Percentiles rank a stretch among this genome's conserved stretches.
Evolutionary conservation across 2,329 filamentous ascomycete species (phyloP).

Genomic region (Epichloe coenophiala): DNA sequence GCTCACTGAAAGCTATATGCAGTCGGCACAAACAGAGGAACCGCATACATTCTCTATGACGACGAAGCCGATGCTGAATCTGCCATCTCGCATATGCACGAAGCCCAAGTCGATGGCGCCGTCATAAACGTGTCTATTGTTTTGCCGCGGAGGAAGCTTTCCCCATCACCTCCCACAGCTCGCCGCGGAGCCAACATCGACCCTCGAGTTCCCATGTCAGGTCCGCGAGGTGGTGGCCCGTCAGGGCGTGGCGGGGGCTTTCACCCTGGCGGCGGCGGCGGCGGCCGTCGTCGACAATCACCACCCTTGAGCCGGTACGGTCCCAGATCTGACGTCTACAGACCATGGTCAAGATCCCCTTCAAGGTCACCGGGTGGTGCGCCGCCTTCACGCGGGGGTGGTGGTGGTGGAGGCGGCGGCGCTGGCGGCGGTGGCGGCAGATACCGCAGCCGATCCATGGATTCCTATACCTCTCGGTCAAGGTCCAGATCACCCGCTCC

Average conservation of each 20-base stretch:
- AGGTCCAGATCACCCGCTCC: constrained; percentile 27
- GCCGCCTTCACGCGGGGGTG: constrained; percentile 18
- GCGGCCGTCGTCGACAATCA: constrained; percentile 24
- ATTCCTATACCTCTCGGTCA: constrained; percentile 34
- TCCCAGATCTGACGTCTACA: constrained; percentile 42
- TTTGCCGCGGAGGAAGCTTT: constrained; percentile 70
- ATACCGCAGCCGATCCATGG: constrained; percentile 31
- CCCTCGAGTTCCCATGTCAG: constrained; percentile 25
- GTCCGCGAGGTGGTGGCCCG: constrained; percentile 18
- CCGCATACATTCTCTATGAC: constrained; percentile 79
- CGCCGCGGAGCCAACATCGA: constrained; percentile 48
- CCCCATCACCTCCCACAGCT: constrained; percentile 60
- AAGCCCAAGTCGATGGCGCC: constrained; percentile 80
- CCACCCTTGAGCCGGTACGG: constrained; percentile 24
- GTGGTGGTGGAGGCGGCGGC: constrained; percentile 15
- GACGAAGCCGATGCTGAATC: constrained; percentile 67
- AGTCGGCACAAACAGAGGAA: constrained; percentile 86
- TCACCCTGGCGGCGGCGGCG: constrained; percentile 15
- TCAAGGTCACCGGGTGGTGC: constrained; percentile 29
- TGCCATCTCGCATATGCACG: constrained; percentile 94
- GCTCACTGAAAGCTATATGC: neutral
- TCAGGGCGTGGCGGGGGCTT: constrained; percentile 15
- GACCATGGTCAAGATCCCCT: constrained; percentile 41
- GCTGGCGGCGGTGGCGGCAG: constrained; percentile 21
- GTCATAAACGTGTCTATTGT: constrained; percentile 81